Evolutionary conservation across 2,329 filamentous ascomycete genomes (phyloP).

Genomic region (Sclerotiophoma versabilis): DNA sequence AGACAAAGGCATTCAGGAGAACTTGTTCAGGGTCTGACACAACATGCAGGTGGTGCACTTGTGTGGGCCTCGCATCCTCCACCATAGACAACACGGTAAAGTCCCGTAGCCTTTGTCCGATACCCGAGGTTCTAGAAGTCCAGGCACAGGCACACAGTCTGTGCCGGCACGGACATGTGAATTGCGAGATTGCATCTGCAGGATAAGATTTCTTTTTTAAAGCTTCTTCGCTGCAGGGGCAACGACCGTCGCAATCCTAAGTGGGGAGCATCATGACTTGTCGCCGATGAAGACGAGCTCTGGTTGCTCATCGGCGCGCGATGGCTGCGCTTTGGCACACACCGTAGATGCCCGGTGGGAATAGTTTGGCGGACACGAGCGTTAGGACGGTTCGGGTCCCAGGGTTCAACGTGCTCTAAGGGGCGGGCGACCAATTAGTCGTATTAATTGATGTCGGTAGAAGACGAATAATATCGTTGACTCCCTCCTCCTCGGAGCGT

Average conservation of each 20-base stretch:
- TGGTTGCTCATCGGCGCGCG: background rate
- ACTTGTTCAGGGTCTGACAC: background rate
- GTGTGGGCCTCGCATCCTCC: background rate
- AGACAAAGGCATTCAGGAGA: background rate
- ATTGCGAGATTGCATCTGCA: slow-evolving; percentile 12
- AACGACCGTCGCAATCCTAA: slow-evolving; percentile 1
- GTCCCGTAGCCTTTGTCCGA: background rate
- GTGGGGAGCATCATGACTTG: slow-evolving; percentile 12
- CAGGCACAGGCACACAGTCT: background rate
- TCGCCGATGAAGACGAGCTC: background rate
- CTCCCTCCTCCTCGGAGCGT: slow-evolving; percentile 4
- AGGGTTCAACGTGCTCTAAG: slow-evolving; percentile 3
- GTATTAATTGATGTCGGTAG: slow-evolving; percentile 3
- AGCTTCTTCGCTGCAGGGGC: slow-evolving; percentile 11
- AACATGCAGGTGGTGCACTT: background rate
- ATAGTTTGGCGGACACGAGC: slow-evolving; percentile 9
- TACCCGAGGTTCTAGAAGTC: slow-evolving; percentile 15
- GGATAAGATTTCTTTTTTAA: slow-evolving; percentile 5
- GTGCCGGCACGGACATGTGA: background rate
- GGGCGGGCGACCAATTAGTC: background rate
- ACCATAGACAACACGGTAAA: background rate
- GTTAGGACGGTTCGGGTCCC: slow-evolving; percentile 9
- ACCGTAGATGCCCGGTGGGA: background rate
- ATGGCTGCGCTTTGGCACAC: background rate
- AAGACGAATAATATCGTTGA: background rate